phyloP scores from a whole-genome alignment of 1,139 yeast genomes.

The Suhomyces terraborum region DNA sequence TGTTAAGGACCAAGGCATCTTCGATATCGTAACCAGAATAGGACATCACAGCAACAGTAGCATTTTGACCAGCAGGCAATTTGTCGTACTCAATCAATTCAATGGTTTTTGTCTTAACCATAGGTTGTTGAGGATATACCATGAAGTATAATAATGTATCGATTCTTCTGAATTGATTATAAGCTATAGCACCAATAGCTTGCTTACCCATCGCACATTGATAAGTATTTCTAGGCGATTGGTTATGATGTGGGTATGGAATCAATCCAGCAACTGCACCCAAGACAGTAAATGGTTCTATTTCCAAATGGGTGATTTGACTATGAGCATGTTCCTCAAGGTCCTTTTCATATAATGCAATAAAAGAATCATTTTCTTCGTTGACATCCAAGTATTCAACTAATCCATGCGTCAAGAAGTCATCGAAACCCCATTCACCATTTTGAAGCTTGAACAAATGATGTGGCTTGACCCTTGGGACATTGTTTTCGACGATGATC shows the following conservation, averaged over 20 bases:
- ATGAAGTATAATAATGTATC: slow-evolving; percentile 90
- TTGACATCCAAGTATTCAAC: slow-evolving; percentile 97
- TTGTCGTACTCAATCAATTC: slow-evolving; percentile 94
- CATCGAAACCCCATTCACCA: slow-evolving; percentile 86
- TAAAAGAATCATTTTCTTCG: slow-evolving; percentile 93
- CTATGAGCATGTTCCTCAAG: slow-evolving; percentile 33
- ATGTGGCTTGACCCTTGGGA: slow-evolving; percentile 67
- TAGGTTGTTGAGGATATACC: slow-evolving; percentile 99
- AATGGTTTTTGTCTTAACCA: slow-evolving; percentile 97
- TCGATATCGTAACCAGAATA: slow-evolving; percentile 99
- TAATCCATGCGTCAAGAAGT: slow-evolving; percentile 78
- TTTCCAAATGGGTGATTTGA: slow-evolving; percentile 82
- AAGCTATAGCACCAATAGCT: slow-evolving; percentile 98
- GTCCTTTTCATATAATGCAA: slow-evolving; percentile 80
- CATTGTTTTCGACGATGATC: slow-evolving; percentile 76
- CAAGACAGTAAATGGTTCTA: slow-evolving; percentile 92
- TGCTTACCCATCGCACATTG: slow-evolving; percentile 99
- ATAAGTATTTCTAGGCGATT: slow-evolving; percentile 98
- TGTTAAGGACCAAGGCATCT: slow-evolving; percentile 94
- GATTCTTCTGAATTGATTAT: slow-evolving; percentile 92
- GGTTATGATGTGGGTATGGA: slow-evolving; percentile 99
- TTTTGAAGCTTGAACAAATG: slow-evolving; percentile 63
- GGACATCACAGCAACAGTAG: slow-evolving; percentile 98
- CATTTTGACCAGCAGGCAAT: slow-evolving; percentile 98
- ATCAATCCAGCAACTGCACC: slow-evolving; percentile 99